Evolutionary conservation across 1,284 basidiomycete species (phyloP), one percentile per base, ranked within the genome.

Genomic region (Cutaneotrichosporon cavernicola): DNA sequence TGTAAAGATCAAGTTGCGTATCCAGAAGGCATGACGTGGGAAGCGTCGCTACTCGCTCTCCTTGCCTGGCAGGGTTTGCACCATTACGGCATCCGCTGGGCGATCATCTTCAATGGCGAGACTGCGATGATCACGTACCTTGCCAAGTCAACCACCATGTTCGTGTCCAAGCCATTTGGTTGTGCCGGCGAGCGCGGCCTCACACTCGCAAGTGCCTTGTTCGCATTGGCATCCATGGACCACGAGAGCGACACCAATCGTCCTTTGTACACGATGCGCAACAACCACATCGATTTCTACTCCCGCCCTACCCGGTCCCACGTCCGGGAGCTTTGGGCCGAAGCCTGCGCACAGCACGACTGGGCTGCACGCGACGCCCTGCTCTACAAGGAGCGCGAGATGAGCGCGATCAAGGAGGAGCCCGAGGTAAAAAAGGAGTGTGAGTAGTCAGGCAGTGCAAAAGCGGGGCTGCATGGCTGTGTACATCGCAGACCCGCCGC

Each of bases 61-160:
- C 58, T 60, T 58, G 58, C 55, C 18, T 66, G 61, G 65, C 40
- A 50, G 38, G 58, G 58, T 58, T 22, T 58, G 32, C 65, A 66
- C 61, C 47, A 60, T 58, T 62, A 62, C 58, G 30, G 43, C 13
- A 32, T 61, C 18, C 65, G 65, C 58, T 66, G 65, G 65, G 56
- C 46, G 7, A 52, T 66, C 31, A 2, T 60, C 30, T 63, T 60
- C 61, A 63, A 66, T 55, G 65, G 61, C 21, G 47, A 46, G 16
- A 46, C 36, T 10, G 65, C 65, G 5, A 16, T 63, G 11, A 46
- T 66, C 30, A 55, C 46, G 31, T 66, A 63, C 58, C 65, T 63
- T 55, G 61, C 58, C 53, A 63, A 66, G 58, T 36, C 32, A 9
- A 50, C 63, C 50, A 51, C 59, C 58, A 40, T 66, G 32, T 57